These are phyloP conservation scores for Metschnikowia rubicola DNA, from an alignment of 805 yeast genomes.

Conservation along the genomic window DNA sequence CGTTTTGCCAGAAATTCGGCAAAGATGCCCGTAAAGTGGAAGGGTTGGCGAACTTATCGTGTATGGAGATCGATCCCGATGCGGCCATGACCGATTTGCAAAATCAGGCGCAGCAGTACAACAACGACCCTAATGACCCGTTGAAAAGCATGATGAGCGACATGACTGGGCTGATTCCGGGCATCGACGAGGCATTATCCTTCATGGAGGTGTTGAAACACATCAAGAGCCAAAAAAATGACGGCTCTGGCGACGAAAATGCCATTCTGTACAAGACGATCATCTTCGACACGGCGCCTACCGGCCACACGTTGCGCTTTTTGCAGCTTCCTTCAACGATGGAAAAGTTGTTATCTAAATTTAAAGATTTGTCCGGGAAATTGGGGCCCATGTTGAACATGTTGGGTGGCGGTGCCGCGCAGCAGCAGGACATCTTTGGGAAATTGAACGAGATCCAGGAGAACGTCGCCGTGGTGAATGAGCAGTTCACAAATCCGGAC, in stretches of 20 bases:
- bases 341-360: slow-evolving; percentile 80
- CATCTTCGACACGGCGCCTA: slow-evolving; percentile 99
- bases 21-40: slow-evolving; percentile 94
- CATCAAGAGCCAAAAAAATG: slow-evolving; percentile 66
- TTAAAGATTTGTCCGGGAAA: slow-evolving; percentile 79
- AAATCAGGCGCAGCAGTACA: slow-evolving; percentile 54
- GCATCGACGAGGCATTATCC: slow-evolving; percentile 96
- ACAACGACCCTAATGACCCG: slow-evolving; percentile 58
- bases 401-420: slow-evolving; percentile 55
- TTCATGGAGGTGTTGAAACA: slow-evolving; percentile 98
- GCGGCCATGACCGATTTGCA: slow-evolving; percentile 87
- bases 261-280: slow-evolving; percentile 66
- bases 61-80: slow-evolving; percentile 98
- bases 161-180: slow-evolving; percentile 93
- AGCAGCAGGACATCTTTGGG: slow-evolving; percentile 65
- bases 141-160: slow-evolving; percentile 77
- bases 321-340: slow-evolving; percentile 91
- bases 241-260: slow-evolving; percentile 4
- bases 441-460: slow-evolving; percentile 79
- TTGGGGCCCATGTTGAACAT: slow-evolving; percentile 88
- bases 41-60: slow-evolving; percentile 81
- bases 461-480: slow-evolving; percentile 82
- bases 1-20: slow-evolving; percentile 96
- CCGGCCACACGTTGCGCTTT: slow-evolving; percentile 96
- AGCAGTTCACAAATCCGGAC: slow-evolving; percentile 94